phyloP scores from a whole-genome alignment of 2,329 filamentous ascomycete species.

The Bipolaris cookei region DNA sequence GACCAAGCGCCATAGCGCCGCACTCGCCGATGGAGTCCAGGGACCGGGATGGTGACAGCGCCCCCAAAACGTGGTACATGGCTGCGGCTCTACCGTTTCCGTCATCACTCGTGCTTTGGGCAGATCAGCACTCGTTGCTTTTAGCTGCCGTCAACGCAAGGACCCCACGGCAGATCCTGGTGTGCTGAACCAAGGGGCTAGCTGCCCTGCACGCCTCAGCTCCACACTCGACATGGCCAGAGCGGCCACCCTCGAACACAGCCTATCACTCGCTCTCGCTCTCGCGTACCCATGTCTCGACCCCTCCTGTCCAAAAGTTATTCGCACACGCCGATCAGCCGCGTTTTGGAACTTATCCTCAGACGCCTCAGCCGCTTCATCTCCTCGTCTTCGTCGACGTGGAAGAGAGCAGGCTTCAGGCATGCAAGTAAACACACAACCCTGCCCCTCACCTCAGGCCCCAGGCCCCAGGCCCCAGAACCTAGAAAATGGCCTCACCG shows the following conservation, averaged over 20 bases:
- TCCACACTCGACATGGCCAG: conserved; percentile 14
- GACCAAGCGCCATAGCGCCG: conserved; percentile 28
- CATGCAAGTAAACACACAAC: conserved; percentile 4
- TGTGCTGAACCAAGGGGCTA: conserved; percentile 24
- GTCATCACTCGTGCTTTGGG: conserved; percentile 18
- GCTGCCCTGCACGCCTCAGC: conserved; percentile 19
- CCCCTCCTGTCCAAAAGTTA: conserved; percentile 15
- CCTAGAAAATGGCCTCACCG: not conserved
- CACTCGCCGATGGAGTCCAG: conserved; percentile 23
- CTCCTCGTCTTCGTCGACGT: not conserved
- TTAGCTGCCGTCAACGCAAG: conserved; percentile 28
- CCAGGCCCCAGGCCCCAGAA: not conserved
- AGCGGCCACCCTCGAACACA: conserved; percentile 7
- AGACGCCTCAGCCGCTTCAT: conserved; percentile 17
- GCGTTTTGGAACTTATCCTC: conserved; percentile 6
- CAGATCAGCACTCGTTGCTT: conserved; percentile 28
- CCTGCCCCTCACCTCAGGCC: not conserved
- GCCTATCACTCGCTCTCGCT: conserved; percentile 14
- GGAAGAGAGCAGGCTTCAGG: not conserved
- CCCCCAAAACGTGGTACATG: conserved; percentile 31
- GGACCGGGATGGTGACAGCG: conserved; percentile 28
- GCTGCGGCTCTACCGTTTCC: conserved; percentile 27
- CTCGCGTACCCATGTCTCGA: conserved; percentile 7
- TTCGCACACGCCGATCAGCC: conserved; percentile 20
- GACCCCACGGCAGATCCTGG: conserved; percentile 26